These are phyloP conservation scores for Rhizomucor pusillus DNA, from an alignment of 371 early-diverging fungal species.

Conservation along the genomic window DNA sequence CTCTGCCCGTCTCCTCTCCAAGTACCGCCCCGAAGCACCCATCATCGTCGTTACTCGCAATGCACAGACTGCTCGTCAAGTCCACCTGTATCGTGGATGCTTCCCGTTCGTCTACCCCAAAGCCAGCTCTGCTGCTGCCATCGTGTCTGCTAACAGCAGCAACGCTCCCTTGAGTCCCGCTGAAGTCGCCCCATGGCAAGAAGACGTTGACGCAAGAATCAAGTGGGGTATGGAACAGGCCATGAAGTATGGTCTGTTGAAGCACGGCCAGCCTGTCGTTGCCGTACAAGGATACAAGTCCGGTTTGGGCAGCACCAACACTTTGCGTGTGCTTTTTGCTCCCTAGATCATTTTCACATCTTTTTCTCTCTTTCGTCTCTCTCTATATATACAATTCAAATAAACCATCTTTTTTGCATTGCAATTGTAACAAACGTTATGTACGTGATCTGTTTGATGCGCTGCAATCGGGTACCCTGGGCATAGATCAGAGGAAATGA, in stretches of 20 bases:
- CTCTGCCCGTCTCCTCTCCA: constrained; percentile 90
- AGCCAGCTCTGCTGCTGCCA: constrained; percentile 34
- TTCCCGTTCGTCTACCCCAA: constrained; percentile 85
- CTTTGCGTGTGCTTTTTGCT: constrained; percentile 69
- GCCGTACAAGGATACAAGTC: constrained; percentile 74
- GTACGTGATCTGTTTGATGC: no score
- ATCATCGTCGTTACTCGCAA: constrained; percentile 90
- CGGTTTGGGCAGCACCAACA: constrained; percentile 81
- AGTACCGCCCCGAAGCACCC: constrained; percentile 93
- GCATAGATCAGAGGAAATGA: no score
- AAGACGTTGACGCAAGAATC: constrained; percentile 81
- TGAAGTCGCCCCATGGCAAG: constrained; percentile 73
- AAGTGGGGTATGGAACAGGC: constrained; percentile 77
- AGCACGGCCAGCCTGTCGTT: constrained; percentile 61
- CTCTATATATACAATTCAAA: no score
- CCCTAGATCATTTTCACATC: constrained; percentile 14
- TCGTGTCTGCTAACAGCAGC: constrained; percentile 11
- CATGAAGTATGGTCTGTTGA: constrained; percentile 56
- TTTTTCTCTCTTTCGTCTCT: no score
- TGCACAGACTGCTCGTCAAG: constrained; percentile 82
- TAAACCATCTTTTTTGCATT: no score
- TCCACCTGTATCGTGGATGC: constrained; percentile 87
- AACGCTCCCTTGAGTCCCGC: constrained; percentile 39
- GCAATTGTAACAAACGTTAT: no score
- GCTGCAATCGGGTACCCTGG: no score